Evolutionary conservation across 23 red algal species (phyloP).

Genomic region (Rhodosorus marinus): DNA sequence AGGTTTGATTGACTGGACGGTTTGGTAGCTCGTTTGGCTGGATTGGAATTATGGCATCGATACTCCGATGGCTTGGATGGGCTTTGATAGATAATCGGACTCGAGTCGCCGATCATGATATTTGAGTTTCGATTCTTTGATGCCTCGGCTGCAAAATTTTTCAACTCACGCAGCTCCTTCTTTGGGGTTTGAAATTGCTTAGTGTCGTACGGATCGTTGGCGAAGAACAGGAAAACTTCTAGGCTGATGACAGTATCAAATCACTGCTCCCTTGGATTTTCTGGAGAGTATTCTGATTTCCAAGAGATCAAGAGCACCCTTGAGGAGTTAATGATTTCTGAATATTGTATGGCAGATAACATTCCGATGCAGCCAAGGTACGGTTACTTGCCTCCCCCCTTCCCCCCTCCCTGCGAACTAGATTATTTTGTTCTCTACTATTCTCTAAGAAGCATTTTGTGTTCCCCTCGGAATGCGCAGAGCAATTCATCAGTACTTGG

Average conservation of each 20-base stretch:
- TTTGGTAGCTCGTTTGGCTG: not conserved
- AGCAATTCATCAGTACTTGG: constrained; percentile 66
- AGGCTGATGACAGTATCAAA: constrained; percentile 26
- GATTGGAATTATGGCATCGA: not conserved
- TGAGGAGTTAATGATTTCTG: constrained; percentile 12
- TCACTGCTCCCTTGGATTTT: constrained; percentile 30
- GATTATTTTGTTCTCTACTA: no score
- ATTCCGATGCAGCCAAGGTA: constrained; percentile 11
- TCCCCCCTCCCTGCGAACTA: not conserved
- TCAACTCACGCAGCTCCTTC: not conserved
- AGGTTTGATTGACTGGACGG: not conserved
- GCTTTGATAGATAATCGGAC: not conserved
- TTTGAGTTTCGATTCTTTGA: not conserved
- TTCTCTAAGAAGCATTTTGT: no score
- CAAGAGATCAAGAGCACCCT: constrained; percentile 35
- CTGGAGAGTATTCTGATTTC: constrained; percentile 84
- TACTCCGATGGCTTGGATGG: not conserved
- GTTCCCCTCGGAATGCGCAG: not conserved
- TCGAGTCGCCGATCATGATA: not conserved
- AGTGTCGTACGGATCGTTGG: constrained; percentile 93
- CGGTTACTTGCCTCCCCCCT: constrained; percentile 2
- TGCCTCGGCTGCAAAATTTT: not conserved
- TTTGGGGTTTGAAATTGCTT: not conserved
- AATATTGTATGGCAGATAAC: constrained; percentile 60
- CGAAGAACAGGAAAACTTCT: constrained; percentile 47